Evolutionary conservation across 768 basidiomycete genomes (phyloP).

Genomic region (Rhizopogon vulgaris): DNA sequence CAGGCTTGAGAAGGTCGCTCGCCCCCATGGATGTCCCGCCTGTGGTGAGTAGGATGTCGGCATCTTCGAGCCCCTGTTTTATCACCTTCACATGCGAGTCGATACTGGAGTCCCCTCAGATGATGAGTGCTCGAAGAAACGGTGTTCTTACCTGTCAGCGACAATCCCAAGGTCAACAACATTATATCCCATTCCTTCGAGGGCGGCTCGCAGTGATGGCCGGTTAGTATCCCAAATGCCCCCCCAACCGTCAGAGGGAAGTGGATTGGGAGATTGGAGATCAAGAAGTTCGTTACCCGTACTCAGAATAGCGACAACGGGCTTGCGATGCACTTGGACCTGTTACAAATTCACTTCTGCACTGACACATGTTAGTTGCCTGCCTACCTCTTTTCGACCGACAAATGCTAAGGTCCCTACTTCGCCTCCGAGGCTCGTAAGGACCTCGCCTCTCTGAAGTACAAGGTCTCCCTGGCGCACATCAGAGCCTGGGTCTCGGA

Average conservation of each 20-base stretch:
- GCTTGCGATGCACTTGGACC: conserved; percentile 68
- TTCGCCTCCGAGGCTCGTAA: conserved; percentile 71
- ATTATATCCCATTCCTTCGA: conserved; percentile 69
- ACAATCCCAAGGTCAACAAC: conserved; percentile 81
- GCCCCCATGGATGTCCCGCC: conserved; percentile 93
- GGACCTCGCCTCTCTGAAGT: conserved; percentile 51
- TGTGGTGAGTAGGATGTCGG: conserved; percentile 78
- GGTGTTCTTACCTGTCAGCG: conserved; percentile 51
- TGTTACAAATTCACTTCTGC: conserved; percentile 20
- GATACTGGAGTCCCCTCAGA: conserved; percentile 32
- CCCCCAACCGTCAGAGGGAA: conserved; percentile 44
- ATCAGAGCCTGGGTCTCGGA: conserved; percentile 70
- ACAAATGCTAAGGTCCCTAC: conserved; percentile 79
- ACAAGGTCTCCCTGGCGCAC: conserved; percentile 62
- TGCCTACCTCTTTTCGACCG: conserved; percentile 58
- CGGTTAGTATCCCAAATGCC: conserved; percentile 85
- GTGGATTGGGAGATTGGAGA: conserved; percentile 37
- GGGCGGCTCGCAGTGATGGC: conserved; percentile 64
- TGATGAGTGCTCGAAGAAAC: conserved; percentile 1
- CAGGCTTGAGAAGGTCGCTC: conserved; percentile 80
- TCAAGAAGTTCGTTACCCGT: conserved; percentile 83
- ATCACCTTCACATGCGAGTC: conserved; percentile 54
- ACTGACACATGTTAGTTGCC: neutral
- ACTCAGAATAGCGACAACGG: conserved; percentile 73
- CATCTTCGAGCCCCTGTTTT: conserved; percentile 45